phyloP scores from a whole-genome alignment of 2,329 filamentous ascomycete genomes.

The Curvularia hawaiiensis region DNA sequence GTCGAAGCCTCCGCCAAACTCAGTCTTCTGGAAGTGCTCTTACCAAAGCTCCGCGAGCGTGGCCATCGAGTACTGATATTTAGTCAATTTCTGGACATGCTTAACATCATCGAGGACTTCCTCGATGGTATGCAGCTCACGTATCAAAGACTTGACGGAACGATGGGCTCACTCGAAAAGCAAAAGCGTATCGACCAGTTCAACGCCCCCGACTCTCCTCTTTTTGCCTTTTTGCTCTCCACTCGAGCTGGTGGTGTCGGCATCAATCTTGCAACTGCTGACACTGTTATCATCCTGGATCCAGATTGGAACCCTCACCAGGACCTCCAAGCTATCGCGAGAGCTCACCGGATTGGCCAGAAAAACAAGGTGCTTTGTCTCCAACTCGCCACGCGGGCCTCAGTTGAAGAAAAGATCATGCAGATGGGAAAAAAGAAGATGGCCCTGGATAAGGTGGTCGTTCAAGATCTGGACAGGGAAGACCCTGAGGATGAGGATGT shows the following conservation, averaged over 20 bases:
- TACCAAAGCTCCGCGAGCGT: slow-evolving; percentile 82
- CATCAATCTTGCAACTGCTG: slow-evolving; percentile 95
- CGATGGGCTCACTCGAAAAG: slow-evolving; percentile 79
- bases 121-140: slow-evolving; percentile 73
- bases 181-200: slow-evolving; percentile 94
- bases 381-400: slow-evolving; percentile 87
- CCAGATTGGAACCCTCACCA: slow-evolving; percentile 98
- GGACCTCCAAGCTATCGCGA: slow-evolving; percentile 92
- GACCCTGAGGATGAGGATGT: slow-evolving; percentile 79
- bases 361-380: slow-evolving; percentile 96
- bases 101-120: slow-evolving; percentile 92
- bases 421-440: slow-evolving; percentile 96
- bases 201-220: slow-evolving; percentile 79
- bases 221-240: slow-evolving; percentile 91
- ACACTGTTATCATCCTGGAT: slow-evolving; percentile 97
- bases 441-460: slow-evolving; percentile 91
- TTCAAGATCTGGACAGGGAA: slow-evolving; percentile 88
- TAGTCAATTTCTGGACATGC: slow-evolving; percentile 88
- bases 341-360: slow-evolving; percentile 95
- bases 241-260: slow-evolving; percentile 95
- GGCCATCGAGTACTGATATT: slow-evolving; percentile 94
- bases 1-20: slow-evolving; percentile 93
- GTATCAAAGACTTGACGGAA: slow-evolving; percentile 86
- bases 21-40: slow-evolving; percentile 78
- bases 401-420: slow-evolving; percentile 93